These are phyloP conservation scores for Immersiporthe knoxdaviesiana DNA, from an alignment of 2,329 filamentous ascomycete species.

Conservation along the genomic window DNA sequence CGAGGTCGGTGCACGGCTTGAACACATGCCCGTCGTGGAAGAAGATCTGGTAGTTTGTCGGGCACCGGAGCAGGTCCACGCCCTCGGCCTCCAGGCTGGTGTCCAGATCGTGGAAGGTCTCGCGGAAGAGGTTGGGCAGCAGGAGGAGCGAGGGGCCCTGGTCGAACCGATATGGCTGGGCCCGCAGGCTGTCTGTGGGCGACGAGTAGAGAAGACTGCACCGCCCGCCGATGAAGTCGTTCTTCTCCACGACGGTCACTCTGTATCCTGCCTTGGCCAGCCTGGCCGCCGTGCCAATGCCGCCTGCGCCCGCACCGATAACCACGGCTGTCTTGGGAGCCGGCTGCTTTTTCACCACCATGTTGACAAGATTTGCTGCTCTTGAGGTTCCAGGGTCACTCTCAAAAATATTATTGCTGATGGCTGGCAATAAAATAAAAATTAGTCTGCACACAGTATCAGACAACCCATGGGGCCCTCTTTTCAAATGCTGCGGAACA, in stretches of 20 bases:
- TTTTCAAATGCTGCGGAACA: not conserved
- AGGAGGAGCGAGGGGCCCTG: constrained; percentile 76
- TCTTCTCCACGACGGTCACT: constrained; percentile 81
- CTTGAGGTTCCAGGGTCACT: too few species aligned
- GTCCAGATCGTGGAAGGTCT: constrained; percentile 70
- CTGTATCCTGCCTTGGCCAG: constrained; percentile 70
- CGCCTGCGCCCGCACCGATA: constrained; percentile 69
- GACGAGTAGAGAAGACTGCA: constrained; percentile 63
- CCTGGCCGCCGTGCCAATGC: constrained; percentile 71
- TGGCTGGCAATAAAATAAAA: not conserved
- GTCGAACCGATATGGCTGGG: constrained; percentile 64
- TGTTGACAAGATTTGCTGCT: not conserved
- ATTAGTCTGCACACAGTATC: not conserved
- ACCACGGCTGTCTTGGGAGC: constrained; percentile 25
- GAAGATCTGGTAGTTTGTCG: constrained; percentile 76
- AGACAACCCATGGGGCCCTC: not conserved
- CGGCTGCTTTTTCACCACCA: constrained; percentile 9
- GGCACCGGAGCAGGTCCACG: constrained; percentile 71
- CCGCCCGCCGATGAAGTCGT: constrained; percentile 70
- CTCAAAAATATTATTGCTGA: too few species aligned
- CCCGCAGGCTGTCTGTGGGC: not conserved
- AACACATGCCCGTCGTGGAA: constrained; percentile 70
- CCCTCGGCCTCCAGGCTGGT: constrained; percentile 68
- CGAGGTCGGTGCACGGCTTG: constrained; percentile 67
- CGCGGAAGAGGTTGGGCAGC: constrained; percentile 70